Conservation (phyloP, 768 basidiomycete species). For the Hygrophorus pudorinus region DNA sequence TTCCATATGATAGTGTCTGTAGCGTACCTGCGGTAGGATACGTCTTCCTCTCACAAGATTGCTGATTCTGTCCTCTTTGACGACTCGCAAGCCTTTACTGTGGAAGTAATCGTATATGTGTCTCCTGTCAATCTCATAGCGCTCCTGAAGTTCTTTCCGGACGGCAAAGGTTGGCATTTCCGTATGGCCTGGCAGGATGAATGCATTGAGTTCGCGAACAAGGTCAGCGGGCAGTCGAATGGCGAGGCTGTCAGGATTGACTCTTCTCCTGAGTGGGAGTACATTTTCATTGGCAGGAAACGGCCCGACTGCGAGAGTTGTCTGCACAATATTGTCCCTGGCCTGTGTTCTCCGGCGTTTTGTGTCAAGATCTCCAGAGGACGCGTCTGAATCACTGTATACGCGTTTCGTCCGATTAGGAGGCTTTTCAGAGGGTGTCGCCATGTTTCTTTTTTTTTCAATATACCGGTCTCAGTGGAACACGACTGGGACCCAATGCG, state of each 20-base stretch:
- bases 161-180: conserved; percentile 72
- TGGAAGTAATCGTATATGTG: conserved; percentile 79
- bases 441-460: conserved; percentile 16
- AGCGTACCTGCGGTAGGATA: background rate
- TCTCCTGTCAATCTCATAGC: conserved; percentile 59
- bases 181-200: conserved; percentile 50
- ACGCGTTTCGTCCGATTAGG: no score
- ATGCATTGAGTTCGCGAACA: conserved; percentile 62
- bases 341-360: background rate
- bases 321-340: background rate
- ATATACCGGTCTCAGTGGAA: no score
- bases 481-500: no score
- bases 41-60: conserved; percentile 36
- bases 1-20: background rate
- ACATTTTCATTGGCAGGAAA: conserved; percentile 9
- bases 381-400: no score
- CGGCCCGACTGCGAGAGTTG: no score
- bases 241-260: conserved; percentile 65
- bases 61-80: conserved; percentile 53
- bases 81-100: conserved; percentile 49
- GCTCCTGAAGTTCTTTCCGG: conserved; percentile 61
- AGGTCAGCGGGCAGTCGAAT: conserved; percentile 54
- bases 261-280: conserved; percentile 25
- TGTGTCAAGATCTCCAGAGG: background rate
- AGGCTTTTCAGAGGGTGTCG: conserved; percentile 18